These are phyloP conservation scores for Populus ilicifolia DNA, from an alignment of 345 rosid species.

Conservation along the genomic window DNA sequence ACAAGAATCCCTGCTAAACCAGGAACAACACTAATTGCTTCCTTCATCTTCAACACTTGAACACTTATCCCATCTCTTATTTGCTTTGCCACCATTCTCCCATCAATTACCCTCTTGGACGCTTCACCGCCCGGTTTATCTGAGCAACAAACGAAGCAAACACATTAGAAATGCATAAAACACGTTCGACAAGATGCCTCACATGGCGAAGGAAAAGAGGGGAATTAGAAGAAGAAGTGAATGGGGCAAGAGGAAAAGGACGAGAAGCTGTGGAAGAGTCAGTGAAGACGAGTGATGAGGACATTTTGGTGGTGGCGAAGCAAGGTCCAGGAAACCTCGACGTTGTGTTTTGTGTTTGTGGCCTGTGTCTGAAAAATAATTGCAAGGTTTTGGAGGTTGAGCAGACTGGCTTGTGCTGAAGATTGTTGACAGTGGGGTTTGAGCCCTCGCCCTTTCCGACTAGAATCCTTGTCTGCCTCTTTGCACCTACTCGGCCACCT, in stretches of 20 bases:
- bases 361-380: not conserved
- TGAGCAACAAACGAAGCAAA: not conserved
- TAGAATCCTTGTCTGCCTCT: no score
- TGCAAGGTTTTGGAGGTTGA: not conserved
- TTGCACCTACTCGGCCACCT: no score
- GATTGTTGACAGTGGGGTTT: no score
- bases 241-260: constrained; percentile 33
- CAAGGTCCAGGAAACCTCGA: constrained; percentile 2
- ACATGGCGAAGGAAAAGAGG: constrained; percentile 17
- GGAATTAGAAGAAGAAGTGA: constrained; percentile 4
- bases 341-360: constrained; percentile 12
- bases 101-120: constrained; percentile 65
- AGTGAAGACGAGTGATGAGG: constrained; percentile 39
- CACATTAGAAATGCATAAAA: not conserved
- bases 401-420: not conserved
- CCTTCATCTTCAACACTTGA: constrained; percentile 74
- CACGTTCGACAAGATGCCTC: constrained; percentile 11
- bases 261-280: constrained; percentile 42
- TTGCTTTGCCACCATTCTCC: constrained; percentile 62
- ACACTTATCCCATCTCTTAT: constrained; percentile 62
- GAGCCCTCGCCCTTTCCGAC: no score
- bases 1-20: constrained; percentile 83
- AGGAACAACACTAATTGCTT: constrained; percentile 60
- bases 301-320: constrained; percentile 12
- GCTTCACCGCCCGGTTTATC: constrained; percentile 38